Percentiles rank a stretch among this genome's conserved stretches.
These are phyloP conservation scores for Boletus sp. DNA, from an alignment of 768 basidiomycete genomes.

Conservation along the genomic window DNA sequence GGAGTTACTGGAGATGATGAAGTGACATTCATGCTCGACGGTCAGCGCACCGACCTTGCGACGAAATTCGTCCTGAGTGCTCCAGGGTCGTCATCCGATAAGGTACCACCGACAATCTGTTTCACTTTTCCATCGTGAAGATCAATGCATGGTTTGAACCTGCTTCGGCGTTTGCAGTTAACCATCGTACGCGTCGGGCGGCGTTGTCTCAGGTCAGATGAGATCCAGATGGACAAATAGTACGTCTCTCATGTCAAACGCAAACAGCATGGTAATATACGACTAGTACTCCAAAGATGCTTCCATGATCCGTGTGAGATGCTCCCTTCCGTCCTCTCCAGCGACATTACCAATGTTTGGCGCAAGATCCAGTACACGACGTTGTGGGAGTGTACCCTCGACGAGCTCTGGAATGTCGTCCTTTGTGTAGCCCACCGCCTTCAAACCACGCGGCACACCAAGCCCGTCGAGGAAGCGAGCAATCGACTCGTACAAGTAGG, in stretches of 20 bases:
- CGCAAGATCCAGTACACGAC: conserved; percentile 88
- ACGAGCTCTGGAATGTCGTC: conserved; percentile 73
- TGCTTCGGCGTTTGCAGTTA: conserved; percentile 32
- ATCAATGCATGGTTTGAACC: conserved; percentile 94
- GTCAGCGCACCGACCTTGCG: conserved; percentile 53
- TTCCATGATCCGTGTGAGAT: conserved; percentile 78
- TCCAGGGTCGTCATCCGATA: conserved; percentile 63
- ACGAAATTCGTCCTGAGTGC: conserved; percentile 86
- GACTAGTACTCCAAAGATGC: conserved; percentile 69
- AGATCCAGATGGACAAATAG: not conserved
- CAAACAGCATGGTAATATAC: conserved; percentile 10
- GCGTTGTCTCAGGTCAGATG: not conserved
- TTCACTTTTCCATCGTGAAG: conserved; percentile 95
- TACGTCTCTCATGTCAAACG: not conserved
- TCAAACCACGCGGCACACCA: conserved; percentile 82
- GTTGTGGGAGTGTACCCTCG: conserved; percentile 88
- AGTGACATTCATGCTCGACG: not conserved
- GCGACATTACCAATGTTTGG: conserved; percentile 83
- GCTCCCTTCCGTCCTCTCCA: conserved; percentile 79
- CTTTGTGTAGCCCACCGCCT: conserved; percentile 71
- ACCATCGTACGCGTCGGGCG: conserved; percentile 14
- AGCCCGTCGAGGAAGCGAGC: conserved; percentile 84
- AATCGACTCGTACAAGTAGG: conserved; percentile 78
- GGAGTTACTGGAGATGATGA: conserved; percentile 52
- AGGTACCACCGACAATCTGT: conserved; percentile 95